Conservation (phyloP, 305 asterid species). For the Fraxinus albicans region DNA sequence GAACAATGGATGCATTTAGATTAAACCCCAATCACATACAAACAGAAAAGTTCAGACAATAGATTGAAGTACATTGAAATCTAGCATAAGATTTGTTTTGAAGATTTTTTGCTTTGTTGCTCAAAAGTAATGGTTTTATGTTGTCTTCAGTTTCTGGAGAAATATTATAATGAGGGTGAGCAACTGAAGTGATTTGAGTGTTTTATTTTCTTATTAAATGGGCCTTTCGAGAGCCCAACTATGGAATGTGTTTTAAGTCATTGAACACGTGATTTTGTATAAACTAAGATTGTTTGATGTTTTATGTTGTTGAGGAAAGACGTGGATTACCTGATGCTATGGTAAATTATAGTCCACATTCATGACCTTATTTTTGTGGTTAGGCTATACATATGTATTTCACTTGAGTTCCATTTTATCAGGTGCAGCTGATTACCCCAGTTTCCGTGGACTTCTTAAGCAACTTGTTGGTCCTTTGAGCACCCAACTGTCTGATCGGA, state of each 20-base stretch:
- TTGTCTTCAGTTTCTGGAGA: not conserved
- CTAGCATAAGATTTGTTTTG: not conserved
- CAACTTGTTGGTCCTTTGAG: conserved; percentile 89
- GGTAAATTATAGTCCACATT: not conserved
- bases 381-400: not conserved
- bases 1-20: not conserved
- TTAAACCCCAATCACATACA: not conserved
- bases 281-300: conserved; percentile 10
- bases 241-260: not conserved
- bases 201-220: not conserved
- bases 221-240: not conserved
- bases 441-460: conserved; percentile 92
- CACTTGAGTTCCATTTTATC: conserved; percentile 30
- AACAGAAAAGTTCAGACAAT: not conserved
- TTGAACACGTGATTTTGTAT: not conserved
- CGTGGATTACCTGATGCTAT: conserved; percentile 16
- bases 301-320: conserved; percentile 10
- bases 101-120: conserved; percentile 1
- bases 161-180: not conserved
- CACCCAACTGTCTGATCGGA: conserved; percentile 90
- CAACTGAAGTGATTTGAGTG: not conserved
- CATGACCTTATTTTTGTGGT: not conserved
- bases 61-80: not conserved
- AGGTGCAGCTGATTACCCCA: conserved; percentile 93
- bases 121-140: not conserved